phyloP scores from a whole-genome alignment of 2,329 filamentous ascomycete genomes.

The Stachybotrys elegans region DNA sequence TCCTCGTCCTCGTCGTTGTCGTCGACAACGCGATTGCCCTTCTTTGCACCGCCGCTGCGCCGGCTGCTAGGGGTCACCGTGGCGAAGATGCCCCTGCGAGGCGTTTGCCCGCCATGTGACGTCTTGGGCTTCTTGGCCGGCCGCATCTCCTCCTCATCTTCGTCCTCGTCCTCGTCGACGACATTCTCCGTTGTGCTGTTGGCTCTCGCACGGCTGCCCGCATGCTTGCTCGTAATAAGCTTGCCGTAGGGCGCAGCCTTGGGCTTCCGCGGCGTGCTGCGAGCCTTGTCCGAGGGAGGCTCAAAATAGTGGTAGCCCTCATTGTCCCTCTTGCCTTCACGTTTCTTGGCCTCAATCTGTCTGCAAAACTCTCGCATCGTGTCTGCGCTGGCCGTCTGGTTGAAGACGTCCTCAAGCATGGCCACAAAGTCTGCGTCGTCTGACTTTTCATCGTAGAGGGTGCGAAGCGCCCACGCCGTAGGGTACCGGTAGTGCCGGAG shows the following conservation, averaged over 20 bases:
- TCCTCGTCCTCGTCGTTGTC: not conserved
- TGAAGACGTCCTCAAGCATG: constrained; percentile 54
- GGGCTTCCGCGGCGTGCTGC: constrained; percentile 38
- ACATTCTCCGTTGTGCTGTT: too few species aligned
- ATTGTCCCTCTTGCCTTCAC: constrained; percentile 49
- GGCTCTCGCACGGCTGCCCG: not conserved
- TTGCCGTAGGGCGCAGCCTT: constrained; percentile 44
- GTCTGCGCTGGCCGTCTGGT: constrained; percentile 49
- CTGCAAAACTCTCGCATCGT: constrained; percentile 46
- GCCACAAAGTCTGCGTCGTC: constrained; percentile 46
- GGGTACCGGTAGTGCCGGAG: constrained; percentile 52
- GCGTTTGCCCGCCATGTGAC: constrained; percentile 16
- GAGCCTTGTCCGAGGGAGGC: constrained; percentile 37
- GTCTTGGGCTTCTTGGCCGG: constrained; percentile 33
- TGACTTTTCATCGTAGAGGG: constrained; percentile 54
- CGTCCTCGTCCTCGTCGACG: constrained; percentile 19
- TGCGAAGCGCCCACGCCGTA: constrained; percentile 57
- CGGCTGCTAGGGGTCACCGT: too few species aligned
- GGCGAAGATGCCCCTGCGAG: too few species aligned
- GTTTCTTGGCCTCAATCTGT: constrained; percentile 50
- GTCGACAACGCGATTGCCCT: too few species aligned
- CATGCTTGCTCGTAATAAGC: constrained; percentile 37
- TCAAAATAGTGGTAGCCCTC: constrained; percentile 50
- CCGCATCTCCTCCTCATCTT: constrained; percentile 19
- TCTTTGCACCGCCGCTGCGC: too few species aligned